Conservation (phyloP, 306 rosid genomes). For the Geum urbanum region DNA sequence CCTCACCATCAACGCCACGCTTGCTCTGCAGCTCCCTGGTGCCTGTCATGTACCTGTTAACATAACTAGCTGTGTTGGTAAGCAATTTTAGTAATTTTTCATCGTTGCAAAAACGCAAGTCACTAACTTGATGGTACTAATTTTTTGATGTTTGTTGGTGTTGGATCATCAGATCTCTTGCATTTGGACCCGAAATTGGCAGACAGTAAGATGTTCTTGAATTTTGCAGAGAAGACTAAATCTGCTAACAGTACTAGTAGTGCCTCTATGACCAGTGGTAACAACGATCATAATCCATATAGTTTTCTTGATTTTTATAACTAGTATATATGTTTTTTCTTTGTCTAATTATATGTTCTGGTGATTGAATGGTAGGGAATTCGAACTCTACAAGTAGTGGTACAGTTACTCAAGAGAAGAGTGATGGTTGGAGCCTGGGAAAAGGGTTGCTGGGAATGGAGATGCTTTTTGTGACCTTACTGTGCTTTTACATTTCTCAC, state of each 20-base stretch:
- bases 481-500: constrained; percentile 35
- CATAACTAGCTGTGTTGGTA: constrained; percentile 44
- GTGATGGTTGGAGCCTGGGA: constrained; percentile 39
- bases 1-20: constrained; percentile 49
- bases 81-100: constrained; percentile 1
- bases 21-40: constrained; percentile 50
- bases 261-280: constrained; percentile 32
- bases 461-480: constrained; percentile 31
- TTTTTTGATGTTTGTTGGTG: background rate
- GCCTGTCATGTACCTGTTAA: constrained; percentile 50
- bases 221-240: constrained; percentile 4
- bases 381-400: constrained; percentile 31
- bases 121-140: background rate
- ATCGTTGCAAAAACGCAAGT: background rate
- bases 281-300: background rate
- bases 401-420: constrained; percentile 30
- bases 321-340: too few species aligned
- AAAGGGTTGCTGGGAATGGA: constrained; percentile 29
- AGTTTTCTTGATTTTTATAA: background rate
- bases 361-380: constrained; percentile 13
- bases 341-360: background rate
- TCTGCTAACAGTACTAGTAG: constrained; percentile 12
- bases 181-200: constrained; percentile 61
- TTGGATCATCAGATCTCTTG: constrained; percentile 48
- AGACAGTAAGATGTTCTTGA: constrained; percentile 56